A percentile compares a stretch with the other conserved stretches of the same genome.
Evolutionary conservation across 805 yeast genomes (phyloP).

Genomic region (Saccharomycodes ludwigii): DNA sequence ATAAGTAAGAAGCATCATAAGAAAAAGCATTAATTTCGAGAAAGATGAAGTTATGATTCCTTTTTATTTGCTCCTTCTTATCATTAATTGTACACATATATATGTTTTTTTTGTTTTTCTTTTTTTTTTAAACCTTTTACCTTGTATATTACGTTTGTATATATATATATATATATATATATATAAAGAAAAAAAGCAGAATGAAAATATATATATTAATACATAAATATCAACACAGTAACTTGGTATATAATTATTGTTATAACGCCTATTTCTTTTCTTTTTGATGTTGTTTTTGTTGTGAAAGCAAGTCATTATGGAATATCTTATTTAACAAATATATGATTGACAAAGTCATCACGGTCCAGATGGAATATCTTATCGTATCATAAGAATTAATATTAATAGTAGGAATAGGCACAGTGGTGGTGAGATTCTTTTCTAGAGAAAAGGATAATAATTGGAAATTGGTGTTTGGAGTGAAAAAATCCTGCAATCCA

Average conservation of each 20-base stretch:
- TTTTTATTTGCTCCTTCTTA: neutral
- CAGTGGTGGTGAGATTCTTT: constrained; percentile 13
- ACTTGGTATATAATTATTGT: neutral
- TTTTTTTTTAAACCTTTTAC: neutral
- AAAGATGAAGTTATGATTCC: neutral
- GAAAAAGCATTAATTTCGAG: constrained; percentile 29
- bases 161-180: constrained; percentile 2
- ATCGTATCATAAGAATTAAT: constrained; percentile 17
- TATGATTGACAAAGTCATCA: constrained; percentile 24
- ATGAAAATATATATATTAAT: neutral
- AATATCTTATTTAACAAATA: constrained; percentile 21
- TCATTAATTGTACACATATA: neutral
- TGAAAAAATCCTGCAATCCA: constrained; percentile 36
- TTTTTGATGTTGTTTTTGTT: too few species aligned
- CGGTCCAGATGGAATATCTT: constrained; percentile 25
- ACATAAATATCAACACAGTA: neutral
- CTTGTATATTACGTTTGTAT: constrained; percentile 1
- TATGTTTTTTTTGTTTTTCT: neutral
- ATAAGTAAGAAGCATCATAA: constrained; percentile 71
- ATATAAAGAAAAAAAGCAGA: neutral
- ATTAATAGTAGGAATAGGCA: constrained; percentile 33
- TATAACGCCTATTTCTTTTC: constrained; percentile 4
- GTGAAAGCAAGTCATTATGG: constrained; percentile 1
- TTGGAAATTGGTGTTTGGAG: constrained; percentile 31
- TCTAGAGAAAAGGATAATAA: too few species aligned